Conservation (phyloP, 768 basidiomycete species). For the Boletus coccyginus region DNA sequence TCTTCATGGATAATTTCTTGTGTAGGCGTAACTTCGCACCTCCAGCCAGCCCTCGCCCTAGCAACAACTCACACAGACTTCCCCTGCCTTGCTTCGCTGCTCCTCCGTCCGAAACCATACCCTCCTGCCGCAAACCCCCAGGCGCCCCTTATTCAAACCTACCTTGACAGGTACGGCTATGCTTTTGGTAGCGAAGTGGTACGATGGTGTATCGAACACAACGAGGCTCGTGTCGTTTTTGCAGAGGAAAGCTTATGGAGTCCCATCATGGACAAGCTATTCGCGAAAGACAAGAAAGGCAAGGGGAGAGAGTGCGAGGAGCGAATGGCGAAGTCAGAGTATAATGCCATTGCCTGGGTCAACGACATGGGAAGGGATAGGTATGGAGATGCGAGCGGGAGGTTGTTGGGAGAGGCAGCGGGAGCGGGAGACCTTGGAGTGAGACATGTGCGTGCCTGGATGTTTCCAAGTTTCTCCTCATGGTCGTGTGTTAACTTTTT, state of each 20-base stretch:
- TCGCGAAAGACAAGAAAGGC: slow-evolving; percentile 34
- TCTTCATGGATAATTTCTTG: not conserved
- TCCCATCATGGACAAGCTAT: slow-evolving; percentile 69
- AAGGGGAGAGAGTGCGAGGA: slow-evolving; percentile 30
- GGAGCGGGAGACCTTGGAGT: slow-evolving; percentile 56
- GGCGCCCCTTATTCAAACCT: slow-evolving; percentile 57
- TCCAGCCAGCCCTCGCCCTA: slow-evolving; percentile 70
- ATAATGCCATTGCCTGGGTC: slow-evolving; percentile 72
- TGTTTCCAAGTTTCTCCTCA: not conserved
- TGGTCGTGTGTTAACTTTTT: slow-evolving; percentile 4
- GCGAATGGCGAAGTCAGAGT: slow-evolving; percentile 46
- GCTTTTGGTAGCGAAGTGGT: slow-evolving; percentile 89
- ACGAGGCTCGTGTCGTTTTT: slow-evolving; percentile 80
- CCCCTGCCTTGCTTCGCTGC: slow-evolving; percentile 77
- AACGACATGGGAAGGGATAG: slow-evolving; percentile 74
- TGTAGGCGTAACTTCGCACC: slow-evolving; percentile 64
- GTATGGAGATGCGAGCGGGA: slow-evolving; percentile 61
- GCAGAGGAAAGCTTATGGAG: slow-evolving; percentile 65
- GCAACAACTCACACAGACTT: slow-evolving; percentile 90
- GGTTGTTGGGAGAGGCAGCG: slow-evolving; percentile 61
- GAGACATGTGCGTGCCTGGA: slow-evolving; percentile 63
- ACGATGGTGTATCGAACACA: slow-evolving; percentile 89
- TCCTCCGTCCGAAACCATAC: slow-evolving; percentile 64
- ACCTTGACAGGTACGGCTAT: slow-evolving; percentile 76
- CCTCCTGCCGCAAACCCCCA: slow-evolving; percentile 66